Conservation (phyloP, 306 rosid species). For the Clitoria ternatea region DNA sequence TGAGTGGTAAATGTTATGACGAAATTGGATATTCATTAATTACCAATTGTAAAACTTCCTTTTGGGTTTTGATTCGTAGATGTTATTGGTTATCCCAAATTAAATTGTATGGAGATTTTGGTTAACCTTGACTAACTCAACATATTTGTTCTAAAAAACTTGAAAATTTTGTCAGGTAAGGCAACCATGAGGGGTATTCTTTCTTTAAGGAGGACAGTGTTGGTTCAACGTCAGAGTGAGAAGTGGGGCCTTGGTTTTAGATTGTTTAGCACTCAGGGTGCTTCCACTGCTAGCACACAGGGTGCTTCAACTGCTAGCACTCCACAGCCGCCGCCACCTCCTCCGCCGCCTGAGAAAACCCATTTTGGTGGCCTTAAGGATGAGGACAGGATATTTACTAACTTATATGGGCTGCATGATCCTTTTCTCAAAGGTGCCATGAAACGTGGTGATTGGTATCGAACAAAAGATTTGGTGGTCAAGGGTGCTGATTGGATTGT, state of each 20-base stretch:
- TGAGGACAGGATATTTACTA: conserved; percentile 95
- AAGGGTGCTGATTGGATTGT: conserved; percentile 99
- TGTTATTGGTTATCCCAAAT: neutral
- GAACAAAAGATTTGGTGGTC: conserved; percentile 85
- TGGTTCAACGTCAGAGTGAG: conserved; percentile 43
- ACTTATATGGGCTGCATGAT: conserved; percentile 88
- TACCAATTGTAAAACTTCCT: neutral
- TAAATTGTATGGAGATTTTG: neutral
- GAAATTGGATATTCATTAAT: no score
- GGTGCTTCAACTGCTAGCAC: conserved; percentile 44
- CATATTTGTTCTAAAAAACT: neutral
- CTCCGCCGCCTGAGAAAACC: conserved; percentile 91
- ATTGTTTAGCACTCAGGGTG: conserved; percentile 76
- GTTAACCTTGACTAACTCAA: neutral
- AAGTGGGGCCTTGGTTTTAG: conserved; percentile 51
- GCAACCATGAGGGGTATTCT: conserved; percentile 71
- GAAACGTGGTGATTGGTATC: conserved; percentile 94
- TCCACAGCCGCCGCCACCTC: conserved; percentile 92
- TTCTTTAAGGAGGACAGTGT: conserved; percentile 47
- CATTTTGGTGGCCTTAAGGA: conserved; percentile 97
- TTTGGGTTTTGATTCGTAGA: neutral
- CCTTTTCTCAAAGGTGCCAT: conserved; percentile 97
- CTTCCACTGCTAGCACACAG: conserved; percentile 51
- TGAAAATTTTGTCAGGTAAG: conserved; percentile 44
- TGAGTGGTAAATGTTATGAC: no score